Evolutionary conservation across 2,329 filamentous ascomycete genomes (phyloP).

Genomic region (Huntiella bhutanensis): DNA sequence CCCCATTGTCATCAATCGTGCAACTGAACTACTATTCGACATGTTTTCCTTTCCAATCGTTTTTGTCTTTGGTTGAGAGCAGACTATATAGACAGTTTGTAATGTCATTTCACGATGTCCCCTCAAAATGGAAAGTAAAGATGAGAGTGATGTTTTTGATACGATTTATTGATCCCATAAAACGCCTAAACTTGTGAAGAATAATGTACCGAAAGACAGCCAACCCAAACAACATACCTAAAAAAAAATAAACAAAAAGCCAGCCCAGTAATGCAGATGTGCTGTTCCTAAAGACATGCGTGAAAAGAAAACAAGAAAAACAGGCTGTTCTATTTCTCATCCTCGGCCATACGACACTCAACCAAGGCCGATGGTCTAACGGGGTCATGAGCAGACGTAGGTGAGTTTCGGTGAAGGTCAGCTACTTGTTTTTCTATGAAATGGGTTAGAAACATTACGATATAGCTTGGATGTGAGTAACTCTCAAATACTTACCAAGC

Average conservation of each 20-base stretch:
- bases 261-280: no score
- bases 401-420: conserved; percentile 21
- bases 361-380: conserved; percentile 27
- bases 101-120: no score
- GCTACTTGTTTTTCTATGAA: conserved; percentile 31
- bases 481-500: conserved; percentile 32
- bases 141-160: no score
- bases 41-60: no score
- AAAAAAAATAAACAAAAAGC: no score
- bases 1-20: not conserved
- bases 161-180: no score
- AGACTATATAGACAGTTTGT: no score
- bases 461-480: not conserved
- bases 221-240: no score
- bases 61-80: no score
- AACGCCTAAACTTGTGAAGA: no score
- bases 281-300: not conserved
- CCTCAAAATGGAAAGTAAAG: no score
- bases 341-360: conserved; percentile 13
- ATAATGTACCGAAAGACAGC: no score
- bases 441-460: conserved; percentile 12
- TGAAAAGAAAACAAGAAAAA: not conserved
- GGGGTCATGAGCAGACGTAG: conserved; percentile 26
- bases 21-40: not conserved
- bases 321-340: not conserved